Percentiles rank a stretch among this genome's conserved stretches.
Conservation (phyloP, 2,329 filamentous ascomycete species). For the Graphiopsis chlorocephala region DNA sequence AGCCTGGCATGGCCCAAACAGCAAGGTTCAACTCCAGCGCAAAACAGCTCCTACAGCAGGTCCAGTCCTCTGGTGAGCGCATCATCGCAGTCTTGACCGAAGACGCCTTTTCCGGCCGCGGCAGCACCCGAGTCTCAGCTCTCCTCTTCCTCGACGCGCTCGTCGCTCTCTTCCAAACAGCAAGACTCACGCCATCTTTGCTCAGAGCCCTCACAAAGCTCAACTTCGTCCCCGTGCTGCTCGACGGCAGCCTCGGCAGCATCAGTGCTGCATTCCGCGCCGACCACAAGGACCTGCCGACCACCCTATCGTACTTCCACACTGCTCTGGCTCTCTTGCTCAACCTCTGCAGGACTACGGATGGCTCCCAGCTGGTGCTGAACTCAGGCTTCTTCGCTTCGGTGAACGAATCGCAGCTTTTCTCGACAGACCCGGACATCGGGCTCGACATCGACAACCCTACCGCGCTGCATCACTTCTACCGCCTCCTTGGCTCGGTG, state of each 20-base stretch:
- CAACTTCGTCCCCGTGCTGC: conserved; percentile 86
- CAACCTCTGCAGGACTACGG: conserved; percentile 71
- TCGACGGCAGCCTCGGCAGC: conserved; percentile 78
- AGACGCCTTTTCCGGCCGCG: conserved; percentile 82
- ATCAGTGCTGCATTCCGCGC: conserved; percentile 64
- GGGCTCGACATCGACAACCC: conserved; percentile 72
- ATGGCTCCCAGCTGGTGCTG: conserved; percentile 82
- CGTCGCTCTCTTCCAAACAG: conserved; percentile 64
- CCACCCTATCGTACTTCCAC: conserved; percentile 61
- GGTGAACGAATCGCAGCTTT: conserved; percentile 78
- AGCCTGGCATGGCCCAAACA: conserved; percentile 19
- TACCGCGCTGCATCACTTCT: conserved; percentile 74
- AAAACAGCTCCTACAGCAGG: conserved; percentile 55
- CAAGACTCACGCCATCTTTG: conserved; percentile 69
- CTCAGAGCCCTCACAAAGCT: conserved; percentile 77
- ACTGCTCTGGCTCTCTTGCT: conserved; percentile 79
- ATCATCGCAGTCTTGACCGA: conserved; percentile 87
- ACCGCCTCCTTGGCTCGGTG: conserved; percentile 75
- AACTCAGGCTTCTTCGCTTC: conserved; percentile 84
- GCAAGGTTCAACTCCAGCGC: conserved; percentile 18
- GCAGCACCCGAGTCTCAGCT: conserved; percentile 78
- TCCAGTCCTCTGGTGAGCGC: conserved; percentile 76
- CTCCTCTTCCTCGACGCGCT: conserved; percentile 79
- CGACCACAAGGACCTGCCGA: conserved; percentile 48
- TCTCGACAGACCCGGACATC: conserved; percentile 86